These are phyloP conservation scores for Lichtheimia hyalospora DNA, from an alignment of 371 early-diverging fungal genomes.

Conservation along the genomic window DNA sequence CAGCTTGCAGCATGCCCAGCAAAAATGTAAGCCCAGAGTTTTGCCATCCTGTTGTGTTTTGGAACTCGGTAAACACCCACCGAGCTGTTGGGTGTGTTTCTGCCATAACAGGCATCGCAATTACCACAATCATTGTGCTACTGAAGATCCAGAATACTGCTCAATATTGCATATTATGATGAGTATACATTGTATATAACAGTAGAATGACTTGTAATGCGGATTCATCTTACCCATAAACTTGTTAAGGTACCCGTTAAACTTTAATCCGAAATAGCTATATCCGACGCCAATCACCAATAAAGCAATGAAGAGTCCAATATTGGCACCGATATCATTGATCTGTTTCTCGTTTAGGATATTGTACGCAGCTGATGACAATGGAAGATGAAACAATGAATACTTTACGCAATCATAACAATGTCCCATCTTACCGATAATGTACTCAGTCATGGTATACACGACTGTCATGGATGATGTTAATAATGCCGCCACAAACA, in stretches of 20 bases:
- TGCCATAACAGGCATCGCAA: conserved; percentile 34
- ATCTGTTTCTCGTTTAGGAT: conserved; percentile 14
- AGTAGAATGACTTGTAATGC: no score
- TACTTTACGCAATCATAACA: background rate
- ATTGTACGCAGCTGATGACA: conserved; percentile 16
- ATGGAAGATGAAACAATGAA: background rate
- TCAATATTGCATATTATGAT: background rate
- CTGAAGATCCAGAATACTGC: conserved; percentile 29
- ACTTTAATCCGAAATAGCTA: conserved; percentile 26
- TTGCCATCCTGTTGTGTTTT: conserved; percentile 32
- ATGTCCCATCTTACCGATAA: conserved; percentile 18
- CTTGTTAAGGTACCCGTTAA: conserved; percentile 26
- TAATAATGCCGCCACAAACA: conserved; percentile 26
- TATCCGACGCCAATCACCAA: conserved; percentile 19
- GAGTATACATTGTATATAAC: no score
- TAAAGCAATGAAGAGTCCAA: conserved; percentile 31
- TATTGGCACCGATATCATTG: conserved; percentile 25
- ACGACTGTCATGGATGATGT: conserved; percentile 31
- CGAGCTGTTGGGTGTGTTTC: conserved; percentile 25
- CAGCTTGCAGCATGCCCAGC: conserved; percentile 39
- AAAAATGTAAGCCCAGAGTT: conserved; percentile 33
- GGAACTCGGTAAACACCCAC: conserved; percentile 42
- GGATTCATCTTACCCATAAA: conserved; percentile 19
- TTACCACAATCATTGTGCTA: conserved; percentile 35
- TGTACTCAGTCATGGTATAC: conserved; percentile 26